Conservation (phyloP, 805 yeast species). For the Candida easanensis region DNA sequence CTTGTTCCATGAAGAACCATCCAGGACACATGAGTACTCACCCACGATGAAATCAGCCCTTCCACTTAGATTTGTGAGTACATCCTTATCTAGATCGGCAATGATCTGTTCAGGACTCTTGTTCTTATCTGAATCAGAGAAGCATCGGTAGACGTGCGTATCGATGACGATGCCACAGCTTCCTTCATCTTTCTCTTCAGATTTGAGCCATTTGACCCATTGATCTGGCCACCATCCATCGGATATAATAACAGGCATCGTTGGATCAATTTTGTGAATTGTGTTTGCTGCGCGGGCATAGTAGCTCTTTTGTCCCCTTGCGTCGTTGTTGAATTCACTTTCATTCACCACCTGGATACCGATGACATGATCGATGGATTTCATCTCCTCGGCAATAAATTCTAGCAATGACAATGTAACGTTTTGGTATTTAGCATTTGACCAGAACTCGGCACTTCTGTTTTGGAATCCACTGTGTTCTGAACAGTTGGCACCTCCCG, state of each 20-base stretch:
- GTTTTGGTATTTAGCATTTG: conserved; percentile 36
- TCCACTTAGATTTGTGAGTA: conserved; percentile 45
- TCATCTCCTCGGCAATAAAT: conserved; percentile 61
- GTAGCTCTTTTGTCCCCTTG: conserved; percentile 51
- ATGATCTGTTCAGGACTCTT: conserved; percentile 66
- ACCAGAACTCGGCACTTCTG: conserved; percentile 66
- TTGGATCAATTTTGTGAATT: conserved; percentile 53
- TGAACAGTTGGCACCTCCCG: conserved; percentile 87
- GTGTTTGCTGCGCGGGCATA: conserved; percentile 61
- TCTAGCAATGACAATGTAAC: conserved; percentile 49
- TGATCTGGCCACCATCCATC: conserved; percentile 93
- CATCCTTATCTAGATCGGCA: conserved; percentile 47
- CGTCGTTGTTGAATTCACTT: conserved; percentile 59
- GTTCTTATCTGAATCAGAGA: conserved; percentile 66
- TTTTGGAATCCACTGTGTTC: conserved; percentile 78
- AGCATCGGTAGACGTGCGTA: conserved; percentile 83
- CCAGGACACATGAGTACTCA: conserved; percentile 87
- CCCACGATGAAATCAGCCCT: conserved; percentile 77
- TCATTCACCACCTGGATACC: conserved; percentile 90
- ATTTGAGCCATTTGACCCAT: conserved; percentile 63
- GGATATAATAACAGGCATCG: conserved; percentile 73
- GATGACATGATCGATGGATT: conserved; percentile 59
- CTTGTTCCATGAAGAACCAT: conserved; percentile 69
- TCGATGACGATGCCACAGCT: conserved; percentile 70
- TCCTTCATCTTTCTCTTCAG: conserved; percentile 31